Base-by-base conservation (phyloP, 2,329 filamentous ascomycete species). In the Fusarium tjaetaba region DNA sequence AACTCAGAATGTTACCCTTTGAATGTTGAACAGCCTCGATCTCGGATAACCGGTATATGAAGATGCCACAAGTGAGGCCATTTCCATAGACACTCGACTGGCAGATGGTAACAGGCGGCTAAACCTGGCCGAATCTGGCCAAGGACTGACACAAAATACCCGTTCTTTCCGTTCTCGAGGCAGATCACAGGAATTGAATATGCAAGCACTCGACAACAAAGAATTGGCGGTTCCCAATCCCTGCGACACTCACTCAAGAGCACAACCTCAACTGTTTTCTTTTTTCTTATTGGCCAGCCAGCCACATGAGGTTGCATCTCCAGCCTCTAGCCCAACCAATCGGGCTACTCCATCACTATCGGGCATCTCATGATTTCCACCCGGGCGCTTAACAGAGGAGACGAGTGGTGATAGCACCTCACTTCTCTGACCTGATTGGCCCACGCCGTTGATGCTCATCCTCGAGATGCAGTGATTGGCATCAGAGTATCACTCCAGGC, bases 321-420 rank as follows among this genome's bases (percentile, higher is more conserved):
- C 72, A 74, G 49, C 72, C 68, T 65, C 68, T 61, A 43, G 20
- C 32, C 34, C 36, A 68, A 57, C 80, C 80, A 81, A 81, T 81
- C 68, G 73, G 57, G 65, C 61, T 52, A 60, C 63, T 59, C 68
- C 53, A 61, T 71, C 63, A 57, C 36, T 53, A 48, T 67, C 65
- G 56, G 64, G 64, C 57, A 67, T 71, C 64, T 69, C 71, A 71
- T 73, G 59, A 51, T 73, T 71, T 68, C 71, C 72, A 77, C 75
- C 72, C 70, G 76, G 79, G 80, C 80, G 80, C 80, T 82, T 81
- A 81, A 72, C 45, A 74, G 64, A 62, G 64, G 71, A 69, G 68
- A 70, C 45, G 49, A 59, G 28, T 56, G 62, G 74, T 63, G 72
- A 75, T 68, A 55, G 65, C 58, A 72, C 70, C 55, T 56, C 65